These are phyloP conservation scores for Sapria himalayana DNA, from an alignment of 345 rosid species.

Conservation along the genomic window DNA sequence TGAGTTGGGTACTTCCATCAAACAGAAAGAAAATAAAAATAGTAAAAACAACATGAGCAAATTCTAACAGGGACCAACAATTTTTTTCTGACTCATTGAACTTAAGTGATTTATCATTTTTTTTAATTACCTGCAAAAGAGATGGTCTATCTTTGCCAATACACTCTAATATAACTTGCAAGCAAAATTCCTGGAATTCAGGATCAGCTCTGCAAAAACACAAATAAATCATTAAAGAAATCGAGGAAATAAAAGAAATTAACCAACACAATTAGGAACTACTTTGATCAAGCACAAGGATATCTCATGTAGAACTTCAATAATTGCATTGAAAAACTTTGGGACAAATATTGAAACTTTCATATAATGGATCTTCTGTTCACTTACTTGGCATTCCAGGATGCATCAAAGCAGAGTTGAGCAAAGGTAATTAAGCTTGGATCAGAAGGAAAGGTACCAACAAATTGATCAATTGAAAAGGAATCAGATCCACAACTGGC, in stretches of 20 bases:
- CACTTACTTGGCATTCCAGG: constrained; percentile 60
- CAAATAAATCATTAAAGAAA: no score
- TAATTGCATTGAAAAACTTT: no score
- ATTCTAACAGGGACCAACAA: no score
- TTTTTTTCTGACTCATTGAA: no score
- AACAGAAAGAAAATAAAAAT: no score
- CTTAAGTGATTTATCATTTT: no score
- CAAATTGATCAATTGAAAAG: constrained; percentile 64
- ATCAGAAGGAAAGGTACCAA: constrained; percentile 85
- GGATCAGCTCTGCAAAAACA: constrained; percentile 49
- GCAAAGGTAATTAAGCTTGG: constrained; percentile 92
- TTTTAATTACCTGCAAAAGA: constrained; percentile 66
- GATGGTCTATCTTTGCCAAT: constrained; percentile 96
- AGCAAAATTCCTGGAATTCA: constrained; percentile 85
- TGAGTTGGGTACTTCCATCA: no score
- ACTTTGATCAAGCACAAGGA: no score
- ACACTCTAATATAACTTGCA: constrained; percentile 86
- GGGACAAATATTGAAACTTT: no score
- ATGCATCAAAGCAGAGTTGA: constrained; percentile 68
- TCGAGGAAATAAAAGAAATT: neutral
- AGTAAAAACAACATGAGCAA: no score
- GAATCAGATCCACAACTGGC: constrained; percentile 25
- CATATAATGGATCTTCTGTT: no score
- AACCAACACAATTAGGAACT: neutral
- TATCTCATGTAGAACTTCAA: no score